Base-by-base conservation (phyloP, 306 rosid genomes). In the Cicer bijugum region DNA sequence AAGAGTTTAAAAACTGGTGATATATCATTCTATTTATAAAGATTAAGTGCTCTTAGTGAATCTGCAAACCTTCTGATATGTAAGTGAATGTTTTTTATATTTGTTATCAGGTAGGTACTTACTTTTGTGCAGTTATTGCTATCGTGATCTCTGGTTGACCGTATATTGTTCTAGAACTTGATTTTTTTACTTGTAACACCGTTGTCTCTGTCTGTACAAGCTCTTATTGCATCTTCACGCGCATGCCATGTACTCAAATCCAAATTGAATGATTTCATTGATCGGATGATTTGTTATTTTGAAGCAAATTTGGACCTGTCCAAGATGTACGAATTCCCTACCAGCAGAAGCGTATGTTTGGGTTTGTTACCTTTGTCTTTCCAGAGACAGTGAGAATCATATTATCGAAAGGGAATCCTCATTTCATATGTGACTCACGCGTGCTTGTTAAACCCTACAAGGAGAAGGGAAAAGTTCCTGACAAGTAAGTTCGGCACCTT, bases 241-340 rank as follows among this genome's bases (percentile, higher is more conserved):
- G 9, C 48, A 16, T 37, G 12, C 45, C 56, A 16, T 37, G 12
- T 38, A 59, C 33, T 46, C 42, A 9, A 76, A 51, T 61, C 57
- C 58, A 44, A 59, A 42, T 72, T 15, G 28, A 76, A 61, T 51
- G 67, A 51, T 68, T 72, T 70, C 38, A 62, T 61, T 80, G 80
- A 72, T 9, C 39, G 7, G 50, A 55, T 79, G 55, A 40, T 74
- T 77, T 74, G 51, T 75, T 65, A 52, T 46, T 19, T 78, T 82
- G 82, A 81, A 94, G 98, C 92, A 89, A 88, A 85, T 94, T 78
- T 58, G 98, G 98, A 72, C 98, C 95, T 35, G 98, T 94, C 71
- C 98, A 94, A 88, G 98, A 94, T 78, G 98, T 94, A 28, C 87
- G 98, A 81, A 94, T 94, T 75, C 98, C 98, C 1, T 94, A 94